Conservation (phyloP, 345 rosid species). For the Melaleuca quinquenervia region DNA sequence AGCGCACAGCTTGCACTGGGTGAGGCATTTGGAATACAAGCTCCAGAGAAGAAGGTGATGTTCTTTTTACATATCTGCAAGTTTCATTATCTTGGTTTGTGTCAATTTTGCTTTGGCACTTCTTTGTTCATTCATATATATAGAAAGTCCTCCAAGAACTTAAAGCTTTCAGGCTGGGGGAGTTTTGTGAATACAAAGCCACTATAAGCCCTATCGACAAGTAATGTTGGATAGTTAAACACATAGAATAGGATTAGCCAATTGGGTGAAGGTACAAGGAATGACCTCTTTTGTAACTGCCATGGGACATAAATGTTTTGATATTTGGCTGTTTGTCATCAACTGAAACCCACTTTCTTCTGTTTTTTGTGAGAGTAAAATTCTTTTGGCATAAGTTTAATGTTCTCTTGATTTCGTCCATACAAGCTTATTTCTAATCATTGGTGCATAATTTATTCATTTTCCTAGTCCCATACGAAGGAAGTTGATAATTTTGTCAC, state of each 20-base stretch:
- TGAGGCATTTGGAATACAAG: conserved; percentile 85
- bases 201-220: neutral
- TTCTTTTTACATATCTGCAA: neutral
- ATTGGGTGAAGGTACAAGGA: neutral
- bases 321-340: neutral
- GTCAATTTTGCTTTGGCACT: neutral
- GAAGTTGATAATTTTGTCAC: neutral
- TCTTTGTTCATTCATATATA: neutral
- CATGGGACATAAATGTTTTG: neutral
- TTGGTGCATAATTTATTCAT: neutral
- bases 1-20: conserved; percentile 92
- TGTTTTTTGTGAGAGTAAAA: neutral
- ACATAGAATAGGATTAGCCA: neutral
- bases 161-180: neutral
- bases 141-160: neutral
- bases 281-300: neutral
- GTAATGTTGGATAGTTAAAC: neutral
- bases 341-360: neutral
- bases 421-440: neutral
- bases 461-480: neutral
- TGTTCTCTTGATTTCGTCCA: neutral
- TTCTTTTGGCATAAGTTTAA: neutral
- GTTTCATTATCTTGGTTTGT: neutral
- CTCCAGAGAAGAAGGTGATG: conserved; percentile 75
- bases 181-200: neutral